A percentile compares a stretch with the other conserved stretches of the same genome.
Evolutionary conservation across 2,329 filamentous ascomycete genomes (phyloP).

Genomic region (Colletotrichum musae): DNA sequence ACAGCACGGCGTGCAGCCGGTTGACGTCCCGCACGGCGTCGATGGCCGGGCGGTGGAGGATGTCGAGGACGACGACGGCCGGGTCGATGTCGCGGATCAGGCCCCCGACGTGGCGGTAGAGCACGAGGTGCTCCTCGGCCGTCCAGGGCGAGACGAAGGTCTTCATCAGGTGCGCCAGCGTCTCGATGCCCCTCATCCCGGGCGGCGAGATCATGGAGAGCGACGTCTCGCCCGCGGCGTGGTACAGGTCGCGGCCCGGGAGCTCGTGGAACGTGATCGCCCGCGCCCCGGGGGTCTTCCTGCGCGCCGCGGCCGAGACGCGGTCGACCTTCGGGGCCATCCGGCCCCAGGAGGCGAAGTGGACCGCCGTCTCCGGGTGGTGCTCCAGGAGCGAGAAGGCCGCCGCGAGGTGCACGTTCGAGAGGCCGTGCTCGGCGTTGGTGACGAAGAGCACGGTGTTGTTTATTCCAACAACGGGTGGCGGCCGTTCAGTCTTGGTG

Average conservation of each 20-base stretch:
- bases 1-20: slow-evolving; percentile 54
- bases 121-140: slow-evolving; percentile 47
- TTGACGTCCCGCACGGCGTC: slow-evolving; percentile 44
- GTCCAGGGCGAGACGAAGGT: slow-evolving; percentile 48
- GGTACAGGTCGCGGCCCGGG: slow-evolving; percentile 42
- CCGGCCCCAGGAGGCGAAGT: slow-evolving; percentile 52
- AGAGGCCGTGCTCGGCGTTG: slow-evolving; percentile 51
- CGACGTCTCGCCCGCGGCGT: slow-evolving; percentile 40
- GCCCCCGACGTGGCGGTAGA: slow-evolving; percentile 45
- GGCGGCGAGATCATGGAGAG: slow-evolving; percentile 42
- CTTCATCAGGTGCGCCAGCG: slow-evolving; percentile 40
- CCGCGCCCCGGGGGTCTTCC: slow-evolving; percentile 35
- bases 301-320: slow-evolving; percentile 38
- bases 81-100: slow-evolving; percentile 52
- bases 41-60: slow-evolving; percentile 47
- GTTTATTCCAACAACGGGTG: slow-evolving; percentile 43
- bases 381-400: slow-evolving; percentile 51
- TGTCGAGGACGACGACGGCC: slow-evolving; percentile 51
- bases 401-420: slow-evolving; percentile 55
- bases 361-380: slow-evolving; percentile 50
- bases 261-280: slow-evolving; percentile 47
- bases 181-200: slow-evolving; percentile 40
- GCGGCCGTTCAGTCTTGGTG: too few relatives aligned
- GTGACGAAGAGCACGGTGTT: slow-evolving; percentile 53
- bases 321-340: slow-evolving; percentile 35